phyloP scores from a whole-genome alignment of 148 eudicot species.

The Silene conica region DNA sequence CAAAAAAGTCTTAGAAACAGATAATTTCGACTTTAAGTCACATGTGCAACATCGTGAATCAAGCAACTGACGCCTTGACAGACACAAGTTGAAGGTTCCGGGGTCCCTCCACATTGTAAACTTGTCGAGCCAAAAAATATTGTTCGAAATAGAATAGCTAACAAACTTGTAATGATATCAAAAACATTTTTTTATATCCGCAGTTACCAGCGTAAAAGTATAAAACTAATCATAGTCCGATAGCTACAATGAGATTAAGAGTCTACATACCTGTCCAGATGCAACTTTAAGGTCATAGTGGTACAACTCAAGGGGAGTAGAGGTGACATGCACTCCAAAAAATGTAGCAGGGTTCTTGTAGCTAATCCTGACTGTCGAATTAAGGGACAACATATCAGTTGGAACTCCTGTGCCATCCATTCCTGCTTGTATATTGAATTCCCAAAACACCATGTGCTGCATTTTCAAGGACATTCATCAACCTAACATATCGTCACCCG shows the following conservation, averaged over 20 bases:
- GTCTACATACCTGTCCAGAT: slow-evolving; percentile 46
- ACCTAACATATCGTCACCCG: not conserved
- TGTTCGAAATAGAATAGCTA: too few species aligned
- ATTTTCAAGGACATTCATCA: not conserved
- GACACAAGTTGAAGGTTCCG: not conserved
- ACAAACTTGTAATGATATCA: too few species aligned
- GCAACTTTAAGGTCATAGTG: slow-evolving; percentile 42
- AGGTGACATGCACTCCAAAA: slow-evolving; percentile 79
- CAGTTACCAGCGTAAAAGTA: too few species aligned
- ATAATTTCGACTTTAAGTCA: not conserved
- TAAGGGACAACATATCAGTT: slow-evolving; percentile 60
- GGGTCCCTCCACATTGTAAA: not conserved
- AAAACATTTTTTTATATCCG: too few species aligned
- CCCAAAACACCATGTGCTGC: slow-evolving; percentile 61
- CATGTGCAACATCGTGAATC: not conserved
- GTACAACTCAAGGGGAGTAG: slow-evolving; percentile 54
- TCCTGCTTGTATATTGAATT: slow-evolving; percentile 61
- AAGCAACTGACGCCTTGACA: not conserved
- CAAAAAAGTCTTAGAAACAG: too few species aligned
- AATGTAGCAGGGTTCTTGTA: slow-evolving; percentile 71
- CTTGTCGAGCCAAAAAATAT: not conserved
- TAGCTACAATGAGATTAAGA: not conserved
- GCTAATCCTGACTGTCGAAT: slow-evolving; percentile 62
- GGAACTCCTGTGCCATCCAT: slow-evolving; percentile 60
- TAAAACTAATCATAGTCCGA: not conserved